These are phyloP conservation scores for Malassezia obtusa DNA, from an alignment of 1,284 basidiomycete genomes.

Conservation along the genomic window DNA sequence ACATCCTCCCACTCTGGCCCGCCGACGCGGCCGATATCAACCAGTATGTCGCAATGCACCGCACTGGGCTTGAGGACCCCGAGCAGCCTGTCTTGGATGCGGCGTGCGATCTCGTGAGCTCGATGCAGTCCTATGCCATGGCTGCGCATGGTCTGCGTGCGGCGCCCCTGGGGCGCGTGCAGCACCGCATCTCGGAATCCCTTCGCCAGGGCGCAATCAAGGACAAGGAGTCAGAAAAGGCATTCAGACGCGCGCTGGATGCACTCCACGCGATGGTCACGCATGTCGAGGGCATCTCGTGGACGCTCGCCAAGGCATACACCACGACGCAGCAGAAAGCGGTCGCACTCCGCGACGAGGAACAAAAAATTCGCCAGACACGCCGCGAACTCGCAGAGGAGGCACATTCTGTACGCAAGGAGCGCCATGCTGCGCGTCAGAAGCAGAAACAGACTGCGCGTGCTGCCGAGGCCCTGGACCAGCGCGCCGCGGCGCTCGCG, in stretches of 20 bases:
- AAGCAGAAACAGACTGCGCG: constrained; percentile 2
- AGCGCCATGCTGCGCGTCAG: constrained; percentile 8
- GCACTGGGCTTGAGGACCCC: background rate
- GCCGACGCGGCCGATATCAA: constrained; percentile 5
- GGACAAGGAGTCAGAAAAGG: background rate
- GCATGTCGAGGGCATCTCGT: background rate
- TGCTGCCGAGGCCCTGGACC: background rate
- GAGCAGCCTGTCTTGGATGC: background rate
- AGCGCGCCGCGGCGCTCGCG: constrained; percentile 1
- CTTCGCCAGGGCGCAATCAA: background rate
- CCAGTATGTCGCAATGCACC: constrained; percentile 12
- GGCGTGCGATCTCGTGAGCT: constrained; percentile 1
- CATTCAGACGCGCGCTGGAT: background rate
- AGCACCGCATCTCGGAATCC: background rate
- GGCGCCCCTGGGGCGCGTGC: background rate
- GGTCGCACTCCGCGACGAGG: background rate
- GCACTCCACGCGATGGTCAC: background rate
- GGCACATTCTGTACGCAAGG: background rate
- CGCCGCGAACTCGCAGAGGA: background rate
- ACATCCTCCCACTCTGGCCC: constrained; percentile 11
- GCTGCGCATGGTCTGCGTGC: constrained; percentile 11
- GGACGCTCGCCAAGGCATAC: background rate
- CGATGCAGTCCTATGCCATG: constrained; percentile 15
- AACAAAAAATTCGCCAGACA: background rate
- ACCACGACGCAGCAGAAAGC: background rate